Evolutionary conservation across 345 rosid species (phyloP).

Genomic region (Aquilaria malaccensis): DNA sequence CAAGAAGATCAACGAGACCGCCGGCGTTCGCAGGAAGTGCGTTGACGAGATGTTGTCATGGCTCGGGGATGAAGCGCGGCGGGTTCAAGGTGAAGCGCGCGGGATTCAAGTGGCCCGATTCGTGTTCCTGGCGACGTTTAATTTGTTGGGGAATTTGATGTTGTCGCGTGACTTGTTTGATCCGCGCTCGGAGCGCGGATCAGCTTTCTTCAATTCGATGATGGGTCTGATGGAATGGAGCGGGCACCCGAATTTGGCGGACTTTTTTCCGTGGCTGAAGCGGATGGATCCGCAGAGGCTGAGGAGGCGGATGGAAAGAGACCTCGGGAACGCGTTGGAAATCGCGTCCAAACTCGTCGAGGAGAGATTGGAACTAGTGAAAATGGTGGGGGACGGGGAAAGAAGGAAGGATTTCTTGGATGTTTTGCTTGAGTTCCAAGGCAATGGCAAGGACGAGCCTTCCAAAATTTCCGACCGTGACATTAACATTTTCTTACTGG

Average conservation of each 20-base stretch:
- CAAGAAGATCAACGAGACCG: conserved; percentile 36
- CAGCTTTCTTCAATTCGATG: conserved; percentile 26
- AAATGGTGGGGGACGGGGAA: not conserved
- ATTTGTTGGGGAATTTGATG: conserved; percentile 48
- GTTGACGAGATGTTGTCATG: conserved; percentile 36
- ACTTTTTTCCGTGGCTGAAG: conserved; percentile 36
- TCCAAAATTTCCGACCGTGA: conserved; percentile 24
- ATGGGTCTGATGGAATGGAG: conserved; percentile 28
- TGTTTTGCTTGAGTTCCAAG: conserved; percentile 43
- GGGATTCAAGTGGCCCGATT: conserved; percentile 33
- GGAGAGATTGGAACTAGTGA: conserved; percentile 23
- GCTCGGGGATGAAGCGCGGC: conserved; percentile 31
- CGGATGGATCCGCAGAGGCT: conserved; percentile 51
- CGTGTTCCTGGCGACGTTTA: conserved; percentile 35
- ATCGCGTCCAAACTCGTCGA: conserved; percentile 35
- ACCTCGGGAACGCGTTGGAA: conserved; percentile 41
- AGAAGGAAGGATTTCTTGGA: conserved; percentile 39
- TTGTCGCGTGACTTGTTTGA: conserved; percentile 43
- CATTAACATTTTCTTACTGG: conserved; percentile 40
- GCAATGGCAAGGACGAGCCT: conserved; percentile 41
- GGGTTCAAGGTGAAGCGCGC: not conserved
- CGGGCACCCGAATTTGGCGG: conserved; percentile 32
- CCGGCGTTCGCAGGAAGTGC: conserved; percentile 30
- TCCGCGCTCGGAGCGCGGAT: conserved; percentile 27
- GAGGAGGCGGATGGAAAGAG: conserved; percentile 36